Percentiles rank a stretch among this genome's conserved stretches.
Evolutionary conservation across 331 rosid species (phyloP).

Genomic region (Stylosanthes scabra): DNA sequence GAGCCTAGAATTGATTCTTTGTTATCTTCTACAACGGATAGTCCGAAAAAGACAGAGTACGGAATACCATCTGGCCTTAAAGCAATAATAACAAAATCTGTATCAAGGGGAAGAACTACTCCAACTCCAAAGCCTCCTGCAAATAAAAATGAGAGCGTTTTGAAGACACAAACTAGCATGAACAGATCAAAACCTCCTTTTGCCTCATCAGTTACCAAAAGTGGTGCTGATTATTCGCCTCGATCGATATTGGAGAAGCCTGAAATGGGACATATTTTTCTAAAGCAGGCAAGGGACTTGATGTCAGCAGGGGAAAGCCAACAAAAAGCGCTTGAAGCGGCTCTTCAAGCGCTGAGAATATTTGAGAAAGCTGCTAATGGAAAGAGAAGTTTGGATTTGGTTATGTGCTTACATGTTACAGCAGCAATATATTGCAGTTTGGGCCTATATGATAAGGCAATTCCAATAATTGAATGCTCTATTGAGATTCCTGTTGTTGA

Average conservation of each 20-base stretch:
- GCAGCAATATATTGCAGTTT: slow-evolving; percentile 83
- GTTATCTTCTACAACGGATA: slow-evolving; percentile 45
- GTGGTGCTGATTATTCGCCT: slow-evolving; percentile 39
- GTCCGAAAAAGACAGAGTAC: slow-evolving; percentile 45
- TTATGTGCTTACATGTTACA: slow-evolving; percentile 83
- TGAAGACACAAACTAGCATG: slow-evolving; percentile 48
- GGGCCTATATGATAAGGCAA: slow-evolving; percentile 72
- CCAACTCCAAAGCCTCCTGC: slow-evolving; percentile 58
- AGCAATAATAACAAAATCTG: slow-evolving; percentile 48
- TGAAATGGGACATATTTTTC: slow-evolving; percentile 66
- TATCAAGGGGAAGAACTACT: slow-evolving; percentile 51
- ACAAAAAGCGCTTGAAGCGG: slow-evolving; percentile 75
- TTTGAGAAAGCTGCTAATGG: slow-evolving; percentile 65
- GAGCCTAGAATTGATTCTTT: slow-evolving; percentile 87
- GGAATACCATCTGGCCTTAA: slow-evolving; percentile 39
- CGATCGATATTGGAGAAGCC: slow-evolving; percentile 55
- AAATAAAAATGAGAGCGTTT: slow-evolving; percentile 48
- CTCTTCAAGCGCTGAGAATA: slow-evolving; percentile 73
- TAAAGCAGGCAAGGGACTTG: slow-evolving; percentile 85
- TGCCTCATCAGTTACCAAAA: slow-evolving; percentile 45
- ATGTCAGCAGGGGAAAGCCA: slow-evolving; percentile 74
- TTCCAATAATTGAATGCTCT: slow-evolving; percentile 76
- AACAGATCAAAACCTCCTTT: slow-evolving; percentile 48
- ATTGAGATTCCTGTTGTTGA: slow-evolving; percentile 70
- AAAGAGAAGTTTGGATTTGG: slow-evolving; percentile 74